Evolutionary conservation across 2,329 filamentous ascomycete genomes (phyloP), one percentile per base, ranked within the genome.

Genomic region (Ophiognomonia clavigignenti-juglandacearum): DNA sequence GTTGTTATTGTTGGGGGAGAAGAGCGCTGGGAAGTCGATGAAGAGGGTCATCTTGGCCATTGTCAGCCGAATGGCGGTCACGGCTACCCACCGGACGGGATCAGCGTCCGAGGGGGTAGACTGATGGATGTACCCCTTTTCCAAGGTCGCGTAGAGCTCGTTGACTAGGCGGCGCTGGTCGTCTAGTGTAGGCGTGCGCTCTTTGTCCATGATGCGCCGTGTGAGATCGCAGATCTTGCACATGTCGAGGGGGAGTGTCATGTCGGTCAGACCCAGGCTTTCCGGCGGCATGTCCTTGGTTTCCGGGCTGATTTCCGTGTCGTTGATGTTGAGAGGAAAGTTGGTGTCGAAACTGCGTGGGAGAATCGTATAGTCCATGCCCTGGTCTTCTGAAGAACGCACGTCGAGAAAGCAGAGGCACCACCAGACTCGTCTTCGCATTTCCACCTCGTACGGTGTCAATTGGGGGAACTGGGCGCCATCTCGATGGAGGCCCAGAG

Each of bases 31-130:
- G 56, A 92, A 83, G 57, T 92, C 86, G 3, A 88, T 76, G 50
- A 90, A 76, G 29, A 93, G 73, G 68, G 83, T 88, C 71, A 90
- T 81, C 64, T 90, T 92, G 43, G 83, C 82, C 66, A 90, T 78
- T 52, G 91, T 81, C 26, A 92, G 71, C 9, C 85, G 78, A 3
- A 80, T 76, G 20, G 55, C 54, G 2, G 52, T 62, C 1, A 69
- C 50, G 1, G 57, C 56, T 0, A 69, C 64, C 70, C 71, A 72
- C 43, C 65, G 63, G 1, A 52, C 41, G 18, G 70, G 59, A 41
- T 64, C 61, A 0, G 48, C 56, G 1, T 39, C 24, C 19, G 57
- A 43, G 4, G 67, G 61, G 1, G 52, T 55, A 1, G 62, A 55
- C 53, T 71, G 65, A 31, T 64, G 66, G 13, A 76, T 59, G 47